Evolutionary conservation across 441 rosid genomes (phyloP).

Genomic region (Dalechampia spathulata): DNA sequence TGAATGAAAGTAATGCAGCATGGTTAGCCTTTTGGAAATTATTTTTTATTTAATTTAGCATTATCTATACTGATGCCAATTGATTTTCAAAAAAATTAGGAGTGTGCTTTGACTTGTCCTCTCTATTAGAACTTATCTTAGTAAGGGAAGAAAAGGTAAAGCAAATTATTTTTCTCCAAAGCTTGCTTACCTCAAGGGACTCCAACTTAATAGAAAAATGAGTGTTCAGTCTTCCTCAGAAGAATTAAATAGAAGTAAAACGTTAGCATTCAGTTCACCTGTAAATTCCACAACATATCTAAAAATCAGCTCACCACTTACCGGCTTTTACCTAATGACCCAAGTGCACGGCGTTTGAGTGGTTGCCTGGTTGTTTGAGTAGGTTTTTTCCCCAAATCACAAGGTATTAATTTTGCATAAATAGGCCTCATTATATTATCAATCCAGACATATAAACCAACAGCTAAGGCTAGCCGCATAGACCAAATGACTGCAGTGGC

Average conservation of each 20-base stretch:
- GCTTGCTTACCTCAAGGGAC: not conserved
- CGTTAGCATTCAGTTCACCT: not conserved
- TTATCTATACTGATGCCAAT: not conserved
- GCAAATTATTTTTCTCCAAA: not conserved
- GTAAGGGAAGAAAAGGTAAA: not conserved
- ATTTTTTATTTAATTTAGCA: not conserved
- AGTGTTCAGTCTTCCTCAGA: not conserved
- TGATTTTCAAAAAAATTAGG: not conserved
- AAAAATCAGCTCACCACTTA: slow-evolving; percentile 31
- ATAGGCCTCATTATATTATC: slow-evolving; percentile 77
- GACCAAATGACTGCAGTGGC: slow-evolving; percentile 92
- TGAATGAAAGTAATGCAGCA: not conserved
- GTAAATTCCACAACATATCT: too few species aligned
- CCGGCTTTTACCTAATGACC: slow-evolving; percentile 95
- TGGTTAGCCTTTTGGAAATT: not conserved
- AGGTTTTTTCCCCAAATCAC: slow-evolving; percentile 90
- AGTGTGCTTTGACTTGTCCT: not conserved
- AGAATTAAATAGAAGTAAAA: slow-evolving; percentile 1
- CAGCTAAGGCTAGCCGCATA: slow-evolving; percentile 79
- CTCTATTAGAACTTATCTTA: not conserved
- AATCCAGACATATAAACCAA: slow-evolving; percentile 72
- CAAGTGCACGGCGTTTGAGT: slow-evolving; percentile 71
- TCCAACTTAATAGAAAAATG: not conserved
- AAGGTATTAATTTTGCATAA: slow-evolving; percentile 86
- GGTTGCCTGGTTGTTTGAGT: slow-evolving; percentile 44